Evolutionary conservation across 75 land plant genomes (phyloP).

Genomic region (Selaginella moellendorffii): DNA sequence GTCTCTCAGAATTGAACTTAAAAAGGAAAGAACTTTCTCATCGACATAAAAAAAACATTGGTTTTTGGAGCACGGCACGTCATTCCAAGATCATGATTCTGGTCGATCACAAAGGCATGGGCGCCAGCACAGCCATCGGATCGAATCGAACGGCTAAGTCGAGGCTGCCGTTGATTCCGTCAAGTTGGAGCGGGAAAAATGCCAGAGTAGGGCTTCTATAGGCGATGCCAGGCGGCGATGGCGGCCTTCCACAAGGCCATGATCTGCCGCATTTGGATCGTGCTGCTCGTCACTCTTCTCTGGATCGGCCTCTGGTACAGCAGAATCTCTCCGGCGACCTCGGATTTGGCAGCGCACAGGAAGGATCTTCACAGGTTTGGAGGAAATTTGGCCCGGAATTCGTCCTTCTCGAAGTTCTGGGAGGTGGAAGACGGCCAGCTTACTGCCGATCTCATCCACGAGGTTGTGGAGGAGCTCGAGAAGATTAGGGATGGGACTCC

Average conservation of each 20-base stretch:
- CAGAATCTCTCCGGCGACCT: not conserved
- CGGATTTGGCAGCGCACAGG: not conserved
- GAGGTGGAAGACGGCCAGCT: not conserved
- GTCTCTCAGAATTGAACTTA: too few species aligned
- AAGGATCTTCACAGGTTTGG: not conserved
- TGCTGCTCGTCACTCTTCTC: not conserved
- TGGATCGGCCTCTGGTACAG: not conserved
- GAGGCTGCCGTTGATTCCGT: not conserved
- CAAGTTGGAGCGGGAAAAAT: not conserved
- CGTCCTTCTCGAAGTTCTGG: not conserved
- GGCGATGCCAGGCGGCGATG: not conserved
- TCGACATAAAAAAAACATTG: too few species aligned
- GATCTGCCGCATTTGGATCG: not conserved
- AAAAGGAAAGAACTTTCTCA: too few species aligned
- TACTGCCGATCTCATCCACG: not conserved
- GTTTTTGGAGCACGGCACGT: not conserved
- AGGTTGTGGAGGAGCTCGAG: not conserved
- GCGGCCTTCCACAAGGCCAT: not conserved
- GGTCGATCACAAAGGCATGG: too few species aligned
- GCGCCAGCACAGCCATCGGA: too few species aligned
- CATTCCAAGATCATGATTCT: not conserved
- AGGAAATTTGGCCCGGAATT: not conserved
- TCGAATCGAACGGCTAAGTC: not conserved
- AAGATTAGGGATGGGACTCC: not conserved
- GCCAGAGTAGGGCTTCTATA: too few species aligned